phyloP scores from a whole-genome alignment of 2,329 filamentous ascomycete species.

The Harringtonia aguacate region DNA sequence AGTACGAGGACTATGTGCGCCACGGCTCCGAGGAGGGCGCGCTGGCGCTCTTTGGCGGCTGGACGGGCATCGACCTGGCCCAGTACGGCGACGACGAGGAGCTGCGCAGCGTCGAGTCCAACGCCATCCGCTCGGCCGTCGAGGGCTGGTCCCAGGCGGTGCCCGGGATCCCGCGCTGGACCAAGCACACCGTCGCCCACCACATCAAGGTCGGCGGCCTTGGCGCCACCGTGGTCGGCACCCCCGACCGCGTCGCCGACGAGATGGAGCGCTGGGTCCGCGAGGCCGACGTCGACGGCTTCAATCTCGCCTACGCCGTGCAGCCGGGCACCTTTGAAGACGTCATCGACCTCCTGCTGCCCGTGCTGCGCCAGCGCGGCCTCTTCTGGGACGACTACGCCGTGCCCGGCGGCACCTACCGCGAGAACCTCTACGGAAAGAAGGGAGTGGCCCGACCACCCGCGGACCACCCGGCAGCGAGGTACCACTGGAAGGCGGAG shows the following conservation, averaged over 20 bases:
- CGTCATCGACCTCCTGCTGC: slow-evolving; percentile 51
- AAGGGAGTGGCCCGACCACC: slow-evolving; percentile 22
- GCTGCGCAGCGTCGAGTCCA: slow-evolving; percentile 26
- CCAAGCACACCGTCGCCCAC: slow-evolving; percentile 57
- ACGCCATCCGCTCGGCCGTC: slow-evolving; percentile 22
- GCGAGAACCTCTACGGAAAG: slow-evolving; percentile 20
- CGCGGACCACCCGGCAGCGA: slow-evolving; percentile 26
- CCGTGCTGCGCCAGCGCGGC: slow-evolving; percentile 47
- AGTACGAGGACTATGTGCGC: slow-evolving; percentile 45
- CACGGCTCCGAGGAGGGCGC: slow-evolving; percentile 54
- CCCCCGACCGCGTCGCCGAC: slow-evolving; percentile 55
- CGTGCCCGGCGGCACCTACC: neutral
- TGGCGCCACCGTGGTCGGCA: slow-evolving; percentile 41
- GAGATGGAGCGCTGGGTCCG: slow-evolving; percentile 55
- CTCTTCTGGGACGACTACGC: slow-evolving; percentile 41
- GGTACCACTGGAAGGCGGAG: slow-evolving; percentile 27
- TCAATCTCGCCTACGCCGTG: slow-evolving; percentile 47
- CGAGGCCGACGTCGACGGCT: slow-evolving; percentile 63
- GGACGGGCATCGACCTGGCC: slow-evolving; percentile 48
- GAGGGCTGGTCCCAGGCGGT: slow-evolving; percentile 8
- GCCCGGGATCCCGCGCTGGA: slow-evolving; percentile 46
- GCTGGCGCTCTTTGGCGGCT: slow-evolving; percentile 60
- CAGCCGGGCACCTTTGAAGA: slow-evolving; percentile 53
- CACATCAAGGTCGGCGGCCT: slow-evolving; percentile 19
- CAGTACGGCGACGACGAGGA: slow-evolving; percentile 28